A percentile compares a stretch with the other conserved stretches of the same genome.
Evolutionary conservation across 352 stramenopile species (phyloP).

Genomic region (Pythium diclinum): DNA sequence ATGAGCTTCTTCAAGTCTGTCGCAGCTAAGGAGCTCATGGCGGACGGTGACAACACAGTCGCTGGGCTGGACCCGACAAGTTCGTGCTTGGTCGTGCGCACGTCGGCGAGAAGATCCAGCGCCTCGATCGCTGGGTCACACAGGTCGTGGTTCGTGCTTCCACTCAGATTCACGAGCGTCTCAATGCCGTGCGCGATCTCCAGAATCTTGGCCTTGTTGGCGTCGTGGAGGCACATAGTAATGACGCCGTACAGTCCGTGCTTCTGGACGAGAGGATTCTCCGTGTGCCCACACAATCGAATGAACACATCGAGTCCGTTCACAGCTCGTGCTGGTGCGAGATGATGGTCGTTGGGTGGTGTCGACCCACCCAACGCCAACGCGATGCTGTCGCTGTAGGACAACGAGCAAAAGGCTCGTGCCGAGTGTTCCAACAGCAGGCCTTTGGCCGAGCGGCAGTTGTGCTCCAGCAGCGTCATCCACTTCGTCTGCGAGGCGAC

Average conservation of each 20-base stretch:
- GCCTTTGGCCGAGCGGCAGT: conserved; percentile 35
- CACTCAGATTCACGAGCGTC: conserved; percentile 75
- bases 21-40: conserved; percentile 31
- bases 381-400: conserved; percentile 81
- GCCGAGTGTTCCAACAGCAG: conserved; percentile 61
- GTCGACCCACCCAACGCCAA: conserved; percentile 39
- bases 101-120: conserved; percentile 72
- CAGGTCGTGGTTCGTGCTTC: conserved; percentile 52
- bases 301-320: conserved; percentile 54
- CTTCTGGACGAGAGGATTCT: conserved; percentile 42
- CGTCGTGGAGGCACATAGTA: conserved; percentile 84
- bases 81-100: conserved; percentile 44
- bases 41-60: conserved; percentile 18
- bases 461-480: conserved; percentile 58
- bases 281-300: conserved; percentile 34
- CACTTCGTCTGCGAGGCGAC: conserved; percentile 49
- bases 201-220: conserved; percentile 76
- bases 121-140: conserved; percentile 67
- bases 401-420: conserved; percentile 72
- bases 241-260: conserved; percentile 72
- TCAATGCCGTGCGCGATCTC: conserved; percentile 73
- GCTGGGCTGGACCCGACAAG: conserved; percentile 24
- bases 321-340: conserved; percentile 6
- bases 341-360: conserved; percentile 5
- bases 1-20: conserved; percentile 71